Conservation (phyloP, 2,329 filamentous ascomycete species). For the Arthrobotrys conoides region DNA sequence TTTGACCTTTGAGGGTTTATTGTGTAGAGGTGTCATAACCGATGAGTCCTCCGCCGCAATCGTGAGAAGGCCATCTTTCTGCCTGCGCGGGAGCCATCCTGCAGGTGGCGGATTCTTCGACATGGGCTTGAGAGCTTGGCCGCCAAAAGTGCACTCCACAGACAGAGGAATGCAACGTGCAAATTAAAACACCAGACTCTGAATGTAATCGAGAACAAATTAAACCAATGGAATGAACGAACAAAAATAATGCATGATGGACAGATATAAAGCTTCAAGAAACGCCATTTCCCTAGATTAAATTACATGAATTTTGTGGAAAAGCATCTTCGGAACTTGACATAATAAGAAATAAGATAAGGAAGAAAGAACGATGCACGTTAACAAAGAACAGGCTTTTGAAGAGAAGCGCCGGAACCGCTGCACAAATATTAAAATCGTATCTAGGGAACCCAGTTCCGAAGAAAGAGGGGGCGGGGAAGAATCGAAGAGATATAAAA, state of each 20-base stretch:
- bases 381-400: background rate
- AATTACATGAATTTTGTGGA: slow-evolving; percentile 16
- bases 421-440: slow-evolving; percentile 10
- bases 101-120: slow-evolving; percentile 27
- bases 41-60: slow-evolving; percentile 32
- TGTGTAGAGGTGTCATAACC: slow-evolving; percentile 2
- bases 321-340: background rate
- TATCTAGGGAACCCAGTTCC: slow-evolving; percentile 19
- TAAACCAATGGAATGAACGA: slow-evolving; percentile 11
- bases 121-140: slow-evolving; percentile 43
- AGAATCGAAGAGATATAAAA: slow-evolving; percentile 1
- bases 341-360: background rate
- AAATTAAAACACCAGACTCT: background rate
- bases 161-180: slow-evolving; percentile 28
- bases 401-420: slow-evolving; percentile 9
- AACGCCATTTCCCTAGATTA: slow-evolving; percentile 31
- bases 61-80: slow-evolving; percentile 13
- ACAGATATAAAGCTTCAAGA: background rate
- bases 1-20: background rate
- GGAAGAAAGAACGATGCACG: background rate
- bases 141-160: slow-evolving; percentile 41
- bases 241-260: slow-evolving; percentile 1
- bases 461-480: background rate
- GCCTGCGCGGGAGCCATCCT: slow-evolving; percentile 41
- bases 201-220: background rate